Evolutionary conservation across 495 filamentous ascomycete species (phyloP), one percentile per base, ranked within the genome.

Genomic region (Tuber microsphaerosporum): DNA sequence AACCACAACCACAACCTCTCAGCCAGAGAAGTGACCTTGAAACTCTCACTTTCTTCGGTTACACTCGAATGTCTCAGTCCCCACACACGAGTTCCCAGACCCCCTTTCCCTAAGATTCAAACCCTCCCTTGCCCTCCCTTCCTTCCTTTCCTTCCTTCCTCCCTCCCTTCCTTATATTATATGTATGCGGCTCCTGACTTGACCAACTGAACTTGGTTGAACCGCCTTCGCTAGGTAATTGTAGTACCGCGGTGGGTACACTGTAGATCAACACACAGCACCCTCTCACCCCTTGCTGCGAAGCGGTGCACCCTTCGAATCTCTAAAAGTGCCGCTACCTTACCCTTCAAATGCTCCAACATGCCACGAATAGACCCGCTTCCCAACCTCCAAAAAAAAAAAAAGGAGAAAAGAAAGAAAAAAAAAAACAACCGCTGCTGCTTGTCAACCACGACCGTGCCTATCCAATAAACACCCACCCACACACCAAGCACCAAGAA

Each of bases 11-110:
- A 43, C 42, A 48, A 22, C 2, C 51, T 61, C 51, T 14, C 51
- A 61, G n/a, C 9, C 1, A 37, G 34, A 37, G 34, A n/a, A n/a
- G 22, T 2, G 22, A 61, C 51, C n/a, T 31, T 22, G 12, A 26
- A 61, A 61, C 10, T 61, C 51, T 65, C 56, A 19, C 26, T n/a
- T 65, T 65, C 26, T 34, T 34, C 56, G 26, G 56, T 65, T 65
- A 65, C 56, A 65, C 56, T 65, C 56, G 56, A 65, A 65, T 65
- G 56, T 65, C 56, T 65, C 26, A 19, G 56, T 65, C 56, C 26
- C 56, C 56, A 34, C 26, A 34, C 26, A 7, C 4, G 0, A 34
- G 26, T 19, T 34, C 34, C 56, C 56, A 34, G 56, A 65, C 56
- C 26, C 26, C 56, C 56, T 65, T 65, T 65, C 26, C 26, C n/a